Conservation (phyloP, 495 filamentous ascomycete genomes). For the Penicillium canariense region DNA sequence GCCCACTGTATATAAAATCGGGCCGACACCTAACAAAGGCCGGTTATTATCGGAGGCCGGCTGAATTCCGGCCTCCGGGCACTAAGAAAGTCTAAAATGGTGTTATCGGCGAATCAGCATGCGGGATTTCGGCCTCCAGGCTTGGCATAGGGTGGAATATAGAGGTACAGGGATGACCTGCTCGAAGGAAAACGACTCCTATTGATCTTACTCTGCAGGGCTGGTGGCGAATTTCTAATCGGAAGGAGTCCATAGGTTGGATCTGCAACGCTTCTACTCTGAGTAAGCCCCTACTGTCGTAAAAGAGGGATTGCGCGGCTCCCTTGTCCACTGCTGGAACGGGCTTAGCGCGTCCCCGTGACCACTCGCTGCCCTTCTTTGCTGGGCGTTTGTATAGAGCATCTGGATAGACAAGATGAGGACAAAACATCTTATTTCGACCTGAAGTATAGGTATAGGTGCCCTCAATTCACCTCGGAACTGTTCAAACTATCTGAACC, state of each 20-base stretch:
- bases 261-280: background rate
- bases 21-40: slow-evolving; percentile 11
- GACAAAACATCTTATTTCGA: slow-evolving; percentile 7
- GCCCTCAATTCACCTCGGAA: background rate
- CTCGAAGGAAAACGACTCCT: slow-evolving; percentile 1
- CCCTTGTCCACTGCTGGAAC: slow-evolving; percentile 14
- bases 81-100: slow-evolving; percentile 33
- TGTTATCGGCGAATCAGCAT: slow-evolving; percentile 25
- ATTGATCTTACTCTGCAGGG: background rate
- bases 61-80: slow-evolving; percentile 42
- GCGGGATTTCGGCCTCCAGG: background rate
- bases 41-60: slow-evolving; percentile 49
- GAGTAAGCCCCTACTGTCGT: background rate
- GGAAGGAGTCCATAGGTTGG: background rate
- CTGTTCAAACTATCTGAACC: background rate
- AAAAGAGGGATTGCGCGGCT: background rate
- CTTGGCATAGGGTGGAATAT: slow-evolving; percentile 33
- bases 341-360: slow-evolving; percentile 38
- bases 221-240: slow-evolving; percentile 1
- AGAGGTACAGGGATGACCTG: slow-evolving; percentile 17
- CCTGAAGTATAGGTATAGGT: background rate
- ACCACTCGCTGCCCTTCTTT: slow-evolving; percentile 26
- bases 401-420: slow-evolving; percentile 14
- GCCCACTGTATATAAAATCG: too few species aligned
- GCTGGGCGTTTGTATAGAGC: slow-evolving; percentile 35